Evolutionary conservation across 2,329 filamentous ascomycete genomes (phyloP).

Genomic region (Hymenoscyphus infarciens): DNA sequence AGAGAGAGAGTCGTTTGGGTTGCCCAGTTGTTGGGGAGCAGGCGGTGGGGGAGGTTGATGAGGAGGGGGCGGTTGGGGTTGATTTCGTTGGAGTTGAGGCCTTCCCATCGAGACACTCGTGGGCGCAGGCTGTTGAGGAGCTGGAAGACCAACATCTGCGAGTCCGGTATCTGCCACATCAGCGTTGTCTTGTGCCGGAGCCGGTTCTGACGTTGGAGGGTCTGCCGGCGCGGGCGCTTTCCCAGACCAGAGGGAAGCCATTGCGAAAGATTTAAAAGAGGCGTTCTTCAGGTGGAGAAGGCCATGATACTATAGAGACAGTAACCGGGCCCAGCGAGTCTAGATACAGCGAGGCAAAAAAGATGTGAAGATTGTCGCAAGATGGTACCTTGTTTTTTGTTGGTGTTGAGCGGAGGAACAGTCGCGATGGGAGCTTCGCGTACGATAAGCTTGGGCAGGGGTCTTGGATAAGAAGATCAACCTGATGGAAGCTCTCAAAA

Average conservation of each 20-base stretch:
- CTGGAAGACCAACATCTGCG: constrained; percentile 34
- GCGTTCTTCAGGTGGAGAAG: background rate
- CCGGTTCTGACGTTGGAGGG: constrained; percentile 14
- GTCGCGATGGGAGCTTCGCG: background rate
- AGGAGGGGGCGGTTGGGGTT: constrained; percentile 37
- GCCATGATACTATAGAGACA: background rate
- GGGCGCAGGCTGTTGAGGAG: constrained; percentile 18
- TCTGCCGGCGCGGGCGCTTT: constrained; percentile 11
- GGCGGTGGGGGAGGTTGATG: constrained; percentile 35
- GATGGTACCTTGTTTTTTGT: background rate
- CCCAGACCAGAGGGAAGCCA: constrained; percentile 32
- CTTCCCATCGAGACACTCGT: constrained; percentile 28
- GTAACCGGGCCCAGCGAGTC: background rate
- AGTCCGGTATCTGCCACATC: constrained; percentile 45
- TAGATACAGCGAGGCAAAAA: background rate
- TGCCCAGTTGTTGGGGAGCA: constrained; percentile 30
- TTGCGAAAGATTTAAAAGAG: constrained; percentile 9
- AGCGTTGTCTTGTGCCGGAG: constrained; percentile 24
- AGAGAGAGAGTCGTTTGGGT: constrained; percentile 67
- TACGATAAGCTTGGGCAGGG: background rate
- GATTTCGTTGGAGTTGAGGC: constrained; percentile 37
- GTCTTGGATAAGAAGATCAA: background rate
- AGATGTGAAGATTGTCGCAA: background rate
- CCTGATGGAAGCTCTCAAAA: no score
- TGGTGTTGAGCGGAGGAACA: background rate